Evolutionary conservation across 2,329 filamentous ascomycete species (phyloP).

Genomic region (Diaporthe sp.): DNA sequence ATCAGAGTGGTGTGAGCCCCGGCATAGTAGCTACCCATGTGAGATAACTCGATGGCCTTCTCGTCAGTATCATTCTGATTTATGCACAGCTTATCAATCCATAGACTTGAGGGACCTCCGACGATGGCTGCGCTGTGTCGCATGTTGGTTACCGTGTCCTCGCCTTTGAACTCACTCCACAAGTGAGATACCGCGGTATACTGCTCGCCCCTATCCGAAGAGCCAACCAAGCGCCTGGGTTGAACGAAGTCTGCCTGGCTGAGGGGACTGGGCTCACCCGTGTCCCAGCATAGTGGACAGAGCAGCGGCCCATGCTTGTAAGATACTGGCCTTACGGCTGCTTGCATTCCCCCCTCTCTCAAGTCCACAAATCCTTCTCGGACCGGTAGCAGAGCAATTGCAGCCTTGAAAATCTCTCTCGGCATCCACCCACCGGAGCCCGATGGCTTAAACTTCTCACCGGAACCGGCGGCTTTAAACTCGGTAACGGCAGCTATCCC

Average conservation of each 20-base stretch:
- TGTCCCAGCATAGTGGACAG: conserved; percentile 6
- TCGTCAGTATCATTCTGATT: background rate
- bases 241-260: background rate
- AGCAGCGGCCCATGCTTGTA: background rate
- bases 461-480: background rate
- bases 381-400: background rate
- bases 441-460: background rate
- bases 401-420: background rate
- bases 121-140: background rate
- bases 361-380: background rate
- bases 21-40: conserved; percentile 13
- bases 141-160: background rate
- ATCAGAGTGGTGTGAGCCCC: background rate
- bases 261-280: background rate
- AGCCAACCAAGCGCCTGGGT: conserved; percentile 2
- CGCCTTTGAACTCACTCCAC: background rate
- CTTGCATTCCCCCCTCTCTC: background rate
- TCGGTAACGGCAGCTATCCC: conserved; percentile 1
- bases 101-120: background rate
- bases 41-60: background rate
- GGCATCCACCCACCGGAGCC: background rate
- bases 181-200: background rate
- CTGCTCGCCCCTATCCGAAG: background rate
- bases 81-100: conserved; percentile 13
- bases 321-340: background rate